Base-by-base conservation (phyloP, 352 stramenopile species). In the Pythium chondricola region DNA sequence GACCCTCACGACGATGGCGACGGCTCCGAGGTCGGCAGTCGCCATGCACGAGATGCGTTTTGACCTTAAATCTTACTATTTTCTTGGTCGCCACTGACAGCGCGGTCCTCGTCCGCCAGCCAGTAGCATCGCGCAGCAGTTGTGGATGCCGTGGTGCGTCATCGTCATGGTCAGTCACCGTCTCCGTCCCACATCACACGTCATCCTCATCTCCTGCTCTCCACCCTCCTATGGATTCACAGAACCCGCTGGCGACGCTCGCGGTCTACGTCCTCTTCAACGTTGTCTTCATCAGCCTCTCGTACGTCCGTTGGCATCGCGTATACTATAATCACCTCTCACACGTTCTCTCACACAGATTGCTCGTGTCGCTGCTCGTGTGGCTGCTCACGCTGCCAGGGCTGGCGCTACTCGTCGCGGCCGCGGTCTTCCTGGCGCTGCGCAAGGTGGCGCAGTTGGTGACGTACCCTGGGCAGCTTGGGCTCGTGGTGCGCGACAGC, bases 401-500 rank as follows among this genome's bases (percentile, higher is more conserved):
- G 10, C 55, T 93, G 6, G n/a, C 65, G 6, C 35, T 71, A 1
- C 36, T 47, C 3, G 21, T 74, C 2, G 43, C 80, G 24, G 44
- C 62, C 4, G 58, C n/a, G 2, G 47, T 85, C 16, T 48, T 61
- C 38, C 42, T 44, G 22, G 53, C 39, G 5, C 45, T 65, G 18
- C 77, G 75, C 37, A 64, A 68, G 3, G 51, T 90, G 14, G 65
- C 74, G 21, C 75, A 71, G 18, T 58, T 85, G 27, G 65, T 91
- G 48, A 69, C 71, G 29, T 94, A 77, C 41, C 83, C 83, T 0
- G 83, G 83, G 2, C 83, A 94, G 30, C 54, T 94, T 21, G 57
- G 65, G 21, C 60, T 94, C 26, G 80, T 94, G 27, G 83, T 85
- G 35, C 71, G 83, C 41, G 83, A 94, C 45, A 80, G 80, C 0